These are phyloP conservation scores for Niebla homalea DNA, from an alignment of 495 filamentous ascomycete genomes.

Conservation along the genomic window DNA sequence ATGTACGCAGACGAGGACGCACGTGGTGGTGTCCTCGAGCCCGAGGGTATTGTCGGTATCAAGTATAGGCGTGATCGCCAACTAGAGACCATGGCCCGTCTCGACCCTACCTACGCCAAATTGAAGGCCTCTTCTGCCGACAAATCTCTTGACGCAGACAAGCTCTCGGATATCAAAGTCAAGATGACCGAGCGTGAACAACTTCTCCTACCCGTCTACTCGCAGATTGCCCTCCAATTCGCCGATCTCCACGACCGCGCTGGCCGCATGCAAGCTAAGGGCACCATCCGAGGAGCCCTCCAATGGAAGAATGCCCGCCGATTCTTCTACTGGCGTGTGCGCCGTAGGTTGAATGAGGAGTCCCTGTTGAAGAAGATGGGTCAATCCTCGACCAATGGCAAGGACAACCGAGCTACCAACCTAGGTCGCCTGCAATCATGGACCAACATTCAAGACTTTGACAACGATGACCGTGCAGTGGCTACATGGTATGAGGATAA, in stretches of 20 bases:
- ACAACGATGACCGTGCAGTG: slow-evolving; percentile 65
- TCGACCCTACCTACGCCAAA: slow-evolving; percentile 70
- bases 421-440: slow-evolving; percentile 62
- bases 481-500: slow-evolving; percentile 98
- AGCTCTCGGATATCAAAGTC: slow-evolving; percentile 64
- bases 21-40: slow-evolving; percentile 93
- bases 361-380: slow-evolving; percentile 81
- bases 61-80: slow-evolving; percentile 97
- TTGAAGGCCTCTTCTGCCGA: slow-evolving; percentile 67
- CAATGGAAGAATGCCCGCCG: slow-evolving; percentile 82
- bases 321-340: slow-evolving; percentile 99
- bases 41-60: slow-evolving; percentile 95
- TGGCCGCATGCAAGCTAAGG: slow-evolving; percentile 96
- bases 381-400: slow-evolving; percentile 16
- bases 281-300: slow-evolving; percentile 70
- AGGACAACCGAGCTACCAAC: slow-evolving; percentile 42
- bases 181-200: slow-evolving; percentile 82
- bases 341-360: slow-evolving; percentile 92
- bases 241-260: slow-evolving; percentile 95
- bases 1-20: slow-evolving; percentile 98
- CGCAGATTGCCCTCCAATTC: slow-evolving; percentile 86
- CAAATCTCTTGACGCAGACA: slow-evolving; percentile 52
- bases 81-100: slow-evolving; percentile 92
- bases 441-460: slow-evolving; percentile 60
- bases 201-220: slow-evolving; percentile 79